Evolutionary conservation across 148 eudicot species (phyloP).

Genomic region (Mesembryanthemum crystallinum): DNA sequence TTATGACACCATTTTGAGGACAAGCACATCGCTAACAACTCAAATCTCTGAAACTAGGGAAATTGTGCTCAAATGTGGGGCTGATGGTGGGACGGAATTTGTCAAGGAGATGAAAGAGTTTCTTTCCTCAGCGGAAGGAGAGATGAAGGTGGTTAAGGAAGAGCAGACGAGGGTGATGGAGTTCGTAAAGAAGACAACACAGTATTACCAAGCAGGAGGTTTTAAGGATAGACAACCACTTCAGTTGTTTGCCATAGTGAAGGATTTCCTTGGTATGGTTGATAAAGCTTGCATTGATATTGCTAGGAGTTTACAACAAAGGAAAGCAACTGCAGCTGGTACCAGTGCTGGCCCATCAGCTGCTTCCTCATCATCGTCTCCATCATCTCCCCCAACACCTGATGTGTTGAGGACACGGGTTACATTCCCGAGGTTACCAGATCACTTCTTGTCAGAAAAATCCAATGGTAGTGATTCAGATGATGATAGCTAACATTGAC

Average conservation of each 20-base stretch:
- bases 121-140: constrained; percentile 51
- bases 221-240: constrained; percentile 56
- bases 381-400: constrained; percentile 24
- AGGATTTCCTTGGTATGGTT: constrained; percentile 60
- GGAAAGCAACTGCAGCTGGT: constrained; percentile 20
- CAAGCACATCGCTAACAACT: constrained; percentile 29
- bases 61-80: constrained; percentile 41
- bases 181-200: constrained; percentile 63
- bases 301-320: constrained; percentile 56
- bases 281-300: constrained; percentile 72
- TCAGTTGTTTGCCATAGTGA: constrained; percentile 64
- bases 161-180: constrained; percentile 59
- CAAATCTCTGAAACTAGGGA: constrained; percentile 41
- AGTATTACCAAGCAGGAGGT: constrained; percentile 79
- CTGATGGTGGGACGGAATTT: constrained; percentile 40
- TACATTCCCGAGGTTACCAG: constrained; percentile 69
- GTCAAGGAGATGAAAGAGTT: constrained; percentile 55
- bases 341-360: constrained; percentile 26
- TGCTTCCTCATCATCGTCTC: constrained; percentile 18
- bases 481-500: constrained; percentile 24
- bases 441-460: constrained; percentile 63
- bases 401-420: constrained; percentile 49
- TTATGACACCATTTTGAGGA: constrained; percentile 40
- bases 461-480: constrained; percentile 54
- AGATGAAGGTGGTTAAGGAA: constrained; percentile 47